These are phyloP conservation scores for Barnettozyma pratensis DNA, from an alignment of 805 yeast species.

Conservation along the genomic window DNA sequence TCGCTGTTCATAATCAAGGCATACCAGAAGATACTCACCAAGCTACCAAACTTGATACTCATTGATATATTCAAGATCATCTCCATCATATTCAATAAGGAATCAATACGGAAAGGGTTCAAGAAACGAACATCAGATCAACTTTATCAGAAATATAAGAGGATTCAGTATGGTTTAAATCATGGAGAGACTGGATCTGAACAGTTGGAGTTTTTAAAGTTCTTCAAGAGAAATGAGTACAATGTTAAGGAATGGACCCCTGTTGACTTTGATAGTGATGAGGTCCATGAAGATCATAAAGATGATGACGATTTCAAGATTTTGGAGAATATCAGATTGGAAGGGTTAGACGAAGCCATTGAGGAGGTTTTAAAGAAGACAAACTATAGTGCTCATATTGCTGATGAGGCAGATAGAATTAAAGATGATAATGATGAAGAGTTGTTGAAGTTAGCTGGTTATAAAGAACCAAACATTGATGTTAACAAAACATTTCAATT, in stretches of 20 bases:
- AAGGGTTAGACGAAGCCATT: slow-evolving; percentile 15
- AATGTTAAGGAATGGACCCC: slow-evolving; percentile 24
- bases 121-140: slow-evolving; percentile 24
- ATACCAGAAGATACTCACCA: slow-evolving; percentile 15
- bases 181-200: slow-evolving; percentile 17
- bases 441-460: slow-evolving; percentile 17
- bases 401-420: background rate
- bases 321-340: slow-evolving; percentile 13
- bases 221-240: slow-evolving; percentile 15
- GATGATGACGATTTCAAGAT: slow-evolving; percentile 3
- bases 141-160: slow-evolving; percentile 24
- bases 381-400: too few relatives aligned
- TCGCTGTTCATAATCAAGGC: slow-evolving; percentile 21
- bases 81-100: slow-evolving; percentile 19
- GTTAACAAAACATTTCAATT: background rate
- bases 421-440: slow-evolving; percentile 10
- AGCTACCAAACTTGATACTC: slow-evolving; percentile 18
- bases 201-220: slow-evolving; percentile 15
- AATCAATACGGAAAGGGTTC: slow-evolving; percentile 19
- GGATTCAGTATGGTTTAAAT: slow-evolving; percentile 23
- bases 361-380: slow-evolving; percentile 11
- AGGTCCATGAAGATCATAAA: slow-evolving; percentile 6
- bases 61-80: slow-evolving; percentile 22
- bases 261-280: slow-evolving; percentile 9
- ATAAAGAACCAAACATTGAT: slow-evolving; percentile 3